Evolutionary conservation across 768 basidiomycete species (phyloP), one percentile per base, ranked within the genome.

Genomic region (Macrolepiota fuliginosa): DNA sequence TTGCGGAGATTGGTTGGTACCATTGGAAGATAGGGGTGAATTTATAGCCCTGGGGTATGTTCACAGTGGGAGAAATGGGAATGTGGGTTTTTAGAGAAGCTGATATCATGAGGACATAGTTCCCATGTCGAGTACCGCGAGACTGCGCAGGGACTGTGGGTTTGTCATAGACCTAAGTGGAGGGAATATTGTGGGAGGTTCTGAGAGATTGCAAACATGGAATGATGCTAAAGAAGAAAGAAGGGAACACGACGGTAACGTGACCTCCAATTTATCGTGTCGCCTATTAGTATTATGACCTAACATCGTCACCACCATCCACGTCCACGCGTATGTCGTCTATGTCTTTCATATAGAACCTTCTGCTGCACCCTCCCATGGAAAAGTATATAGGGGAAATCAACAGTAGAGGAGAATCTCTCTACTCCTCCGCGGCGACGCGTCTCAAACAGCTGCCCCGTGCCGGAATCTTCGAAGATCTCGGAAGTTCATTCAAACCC

Each of bases 391-490:
- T 37, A 6, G 39, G 25, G 15, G 17, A 40, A 7, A 25, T 54
- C 19, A 6, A 3, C 2, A 17, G 17, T 13, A 35, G 17, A 15
- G 45, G 46, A 2, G 60, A 55, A 9, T 37, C 60, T 9, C 60
- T 54, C 19, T 12, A 49, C 25, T 36, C 45, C 22, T 46, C 32
- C 22, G 5, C 32, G 3, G 17, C 27, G 36, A 19, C 53, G 54
- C 60, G 60, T 40, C 27, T 35, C 42, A 54, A 50, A 4, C 46
- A 5, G n/a, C 29, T 45, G 1, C 46, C 60, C 25, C 60, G 53
- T 7, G 10, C 32, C 2, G 60, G 53, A 13, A 54, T 50, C 4
- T 61, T 40, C 32, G 60, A 61, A 35, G 60, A 61, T 55, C 60
- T 54, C 27, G 60, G 60, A 12, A 49, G 45, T 36, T 52, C 42